Evolutionary conservation across 2,329 filamentous ascomycete species (phyloP).

Genomic region (Colletotrichum higginsianum): DNA sequence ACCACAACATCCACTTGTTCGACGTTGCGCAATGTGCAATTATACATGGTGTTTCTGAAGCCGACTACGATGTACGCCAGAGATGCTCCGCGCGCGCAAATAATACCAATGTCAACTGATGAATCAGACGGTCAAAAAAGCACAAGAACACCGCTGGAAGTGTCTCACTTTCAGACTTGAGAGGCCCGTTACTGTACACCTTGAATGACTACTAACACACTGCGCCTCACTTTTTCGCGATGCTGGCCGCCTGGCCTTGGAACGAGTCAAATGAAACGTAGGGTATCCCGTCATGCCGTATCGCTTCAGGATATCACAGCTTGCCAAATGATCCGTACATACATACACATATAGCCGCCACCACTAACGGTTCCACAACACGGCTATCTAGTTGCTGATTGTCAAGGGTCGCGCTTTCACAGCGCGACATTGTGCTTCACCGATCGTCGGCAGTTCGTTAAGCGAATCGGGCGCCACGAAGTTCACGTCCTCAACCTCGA

Average conservation of each 20-base stretch:
- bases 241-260: too few relatives aligned
- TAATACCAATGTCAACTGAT: not conserved
- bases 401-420: conserved; percentile 12
- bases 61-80: not conserved
- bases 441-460: conserved; percentile 50
- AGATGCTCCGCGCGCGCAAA: not conserved
- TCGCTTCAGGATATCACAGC: not conserved
- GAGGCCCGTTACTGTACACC: conserved; percentile 7
- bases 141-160: not conserved
- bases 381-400: not conserved
- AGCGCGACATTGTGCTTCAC: conserved; percentile 30
- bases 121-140: not conserved
- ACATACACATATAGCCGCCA: not conserved
- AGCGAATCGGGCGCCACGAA: conserved; percentile 47
- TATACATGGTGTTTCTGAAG: conserved; percentile 24
- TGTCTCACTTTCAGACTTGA: conserved; percentile 25
- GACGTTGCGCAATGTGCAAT: conserved; percentile 26
- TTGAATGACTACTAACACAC: not conserved
- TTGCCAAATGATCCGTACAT: not conserved
- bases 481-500: conserved; percentile 54
- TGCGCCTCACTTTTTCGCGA: not conserved
- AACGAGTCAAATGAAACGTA: not conserved
- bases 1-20: not conserved
- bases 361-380: not conserved
- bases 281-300: not conserved